Evolutionary conservation across 108 stramenopile genomes (phyloP), one percentile per base, ranked within the genome.

Genomic region (Fragilariopsis cylindrus): DNA sequence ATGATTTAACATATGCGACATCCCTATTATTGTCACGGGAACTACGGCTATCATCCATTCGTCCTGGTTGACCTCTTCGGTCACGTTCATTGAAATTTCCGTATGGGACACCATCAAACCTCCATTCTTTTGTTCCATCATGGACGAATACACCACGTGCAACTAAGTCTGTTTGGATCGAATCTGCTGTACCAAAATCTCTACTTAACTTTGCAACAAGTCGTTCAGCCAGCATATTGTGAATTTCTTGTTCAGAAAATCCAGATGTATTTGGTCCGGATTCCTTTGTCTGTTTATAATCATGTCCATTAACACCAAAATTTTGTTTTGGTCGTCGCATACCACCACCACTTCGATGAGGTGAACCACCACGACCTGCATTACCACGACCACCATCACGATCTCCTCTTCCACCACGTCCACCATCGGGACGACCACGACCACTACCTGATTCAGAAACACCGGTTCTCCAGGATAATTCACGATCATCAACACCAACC

Each of bases 291-390:
- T 53, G 56, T 7, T 69, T 15, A 76, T 95, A 95, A 70, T 95
- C 94, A 73, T 95, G 94, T 16, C 93, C 93, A 49, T 78, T 69
- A 42, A 86, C 83, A 56, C 91, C 91, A 72, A 94, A 92, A 54
- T 84, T 64, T 15, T 76, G 72, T 16, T 60, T 16, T 45, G 68
- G 56, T 12, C 65, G 18, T 46, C 68, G 47, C 21, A 65, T 55
- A 53, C 76, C 47, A 39, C 73, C 68, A n/a, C 79, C 44, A n/a
- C 79, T 19, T 46, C 80, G 48, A 39, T 48, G 46, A 4, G 76
- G 58, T 39, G 42, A 52, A 4, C 65, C 65, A 30, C 30, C 30
- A 1, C 30, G 30, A 2, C 30, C 30, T 13, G 39, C 60, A 19
- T 15, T 62, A 42, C 75, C 56, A 41, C 69, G 46, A 5, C 85